These are phyloP conservation scores for Umbelopsis isabellina DNA, from an alignment of 192 early-diverging fungal species.

Conservation along the genomic window DNA sequence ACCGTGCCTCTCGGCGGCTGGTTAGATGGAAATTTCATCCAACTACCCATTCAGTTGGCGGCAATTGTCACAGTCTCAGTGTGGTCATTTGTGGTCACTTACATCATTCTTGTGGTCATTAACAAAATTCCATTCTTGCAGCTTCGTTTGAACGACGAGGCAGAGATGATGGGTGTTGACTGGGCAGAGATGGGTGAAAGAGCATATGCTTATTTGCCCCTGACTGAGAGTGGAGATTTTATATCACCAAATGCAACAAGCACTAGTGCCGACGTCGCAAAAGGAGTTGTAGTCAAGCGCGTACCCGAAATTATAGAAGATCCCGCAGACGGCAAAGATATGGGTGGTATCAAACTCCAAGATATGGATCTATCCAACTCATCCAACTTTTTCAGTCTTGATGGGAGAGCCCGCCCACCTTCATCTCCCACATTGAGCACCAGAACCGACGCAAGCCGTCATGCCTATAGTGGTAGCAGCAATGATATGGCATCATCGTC, in stretches of 20 bases:
- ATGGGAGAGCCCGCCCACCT: neutral
- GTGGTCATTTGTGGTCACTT: conserved; percentile 82
- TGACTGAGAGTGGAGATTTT: conserved; percentile 14
- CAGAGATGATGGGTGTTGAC: conserved; percentile 76
- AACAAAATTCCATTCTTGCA: conserved; percentile 74
- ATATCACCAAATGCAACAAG: neutral
- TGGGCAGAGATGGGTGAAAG: conserved; percentile 85
- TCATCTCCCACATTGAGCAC: neutral
- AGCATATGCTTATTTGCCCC: conserved; percentile 56
- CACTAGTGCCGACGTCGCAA: conserved; percentile 6
- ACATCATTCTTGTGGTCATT: conserved; percentile 69
- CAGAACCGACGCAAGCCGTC: neutral
- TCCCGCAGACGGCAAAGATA: conserved; percentile 10
- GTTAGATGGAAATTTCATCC: conserved; percentile 83
- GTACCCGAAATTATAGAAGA: conserved; percentile 39
- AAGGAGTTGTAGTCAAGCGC: conserved; percentile 31
- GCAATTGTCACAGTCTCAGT: conserved; percentile 69
- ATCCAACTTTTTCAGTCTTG: neutral
- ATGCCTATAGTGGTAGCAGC: neutral
- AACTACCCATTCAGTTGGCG: conserved; percentile 76
- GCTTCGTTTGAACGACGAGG: conserved; percentile 77
- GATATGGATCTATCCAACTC: conserved; percentile 10
- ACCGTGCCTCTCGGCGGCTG: conserved; percentile 68
- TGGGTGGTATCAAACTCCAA: conserved; percentile 16
- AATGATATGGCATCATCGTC: conserved; percentile 1